phyloP scores from a whole-genome alignment of 2,329 filamentous ascomycete genomes.

The Epichloe sibirici region DNA sequence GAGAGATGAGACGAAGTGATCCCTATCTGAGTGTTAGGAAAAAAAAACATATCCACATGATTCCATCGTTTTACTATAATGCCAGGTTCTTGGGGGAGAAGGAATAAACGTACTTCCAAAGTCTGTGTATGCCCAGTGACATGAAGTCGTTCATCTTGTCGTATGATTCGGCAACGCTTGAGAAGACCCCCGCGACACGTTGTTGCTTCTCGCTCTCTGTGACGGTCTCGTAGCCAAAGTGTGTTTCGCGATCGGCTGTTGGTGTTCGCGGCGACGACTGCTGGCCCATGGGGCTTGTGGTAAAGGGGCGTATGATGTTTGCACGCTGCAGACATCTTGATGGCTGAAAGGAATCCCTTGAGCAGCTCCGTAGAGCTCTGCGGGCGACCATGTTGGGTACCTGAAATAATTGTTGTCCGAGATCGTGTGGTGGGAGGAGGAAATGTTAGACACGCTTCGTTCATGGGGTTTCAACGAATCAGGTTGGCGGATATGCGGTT shows the following conservation, averaged over 20 bases:
- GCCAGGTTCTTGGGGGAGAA: background rate
- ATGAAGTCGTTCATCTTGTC: conserved; percentile 99
- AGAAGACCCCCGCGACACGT: conserved; percentile 77
- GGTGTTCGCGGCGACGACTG: conserved; percentile 12
- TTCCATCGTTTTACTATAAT: background rate
- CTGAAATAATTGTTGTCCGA: background rate
- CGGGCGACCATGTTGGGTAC: conserved; percentile 16
- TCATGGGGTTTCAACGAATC: background rate
- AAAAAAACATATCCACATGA: background rate
- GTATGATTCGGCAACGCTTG: conserved; percentile 86
- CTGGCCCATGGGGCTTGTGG: conserved; percentile 15
- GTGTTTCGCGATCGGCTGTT: conserved; percentile 50
- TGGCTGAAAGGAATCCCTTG: conserved; percentile 12
- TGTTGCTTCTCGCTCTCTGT: conserved; percentile 63
- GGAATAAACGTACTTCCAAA: conserved; percentile 60
- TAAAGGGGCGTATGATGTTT: conserved; percentile 15
- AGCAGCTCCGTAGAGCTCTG: conserved; percentile 18
- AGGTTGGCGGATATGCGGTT: background rate
- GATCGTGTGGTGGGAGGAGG: background rate
- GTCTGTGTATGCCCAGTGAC: conserved; percentile 90
- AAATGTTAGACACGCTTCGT: background rate
- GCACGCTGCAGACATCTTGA: conserved; percentile 8
- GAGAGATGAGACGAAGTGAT: conserved; percentile 85
- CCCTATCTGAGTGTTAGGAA: conserved; percentile 28
- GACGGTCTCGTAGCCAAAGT: conserved; percentile 84